phyloP scores from a whole-genome alignment of 2,329 filamentous ascomycete species.

The Aspergillus proliferans region DNA sequence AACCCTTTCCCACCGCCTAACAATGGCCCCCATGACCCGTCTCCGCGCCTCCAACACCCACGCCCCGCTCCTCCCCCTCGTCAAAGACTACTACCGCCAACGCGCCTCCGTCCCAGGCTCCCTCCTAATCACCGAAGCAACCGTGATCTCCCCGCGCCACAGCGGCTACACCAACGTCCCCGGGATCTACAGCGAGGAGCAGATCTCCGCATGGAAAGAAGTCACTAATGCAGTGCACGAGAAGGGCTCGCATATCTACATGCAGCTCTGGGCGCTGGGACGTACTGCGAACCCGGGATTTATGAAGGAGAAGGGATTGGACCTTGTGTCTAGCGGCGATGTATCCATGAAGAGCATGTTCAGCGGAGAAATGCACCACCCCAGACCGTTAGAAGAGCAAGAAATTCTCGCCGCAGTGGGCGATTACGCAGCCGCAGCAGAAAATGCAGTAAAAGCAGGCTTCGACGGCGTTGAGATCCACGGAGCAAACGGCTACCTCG shows the following conservation, averaged over 20 bases:
- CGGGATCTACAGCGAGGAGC: constrained; percentile 52
- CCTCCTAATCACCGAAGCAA: constrained; percentile 55
- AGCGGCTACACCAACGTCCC: constrained; percentile 50
- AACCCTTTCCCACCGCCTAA: constrained; percentile 39
- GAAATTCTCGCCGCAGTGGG: constrained; percentile 40
- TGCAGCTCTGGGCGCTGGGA: constrained; percentile 58
- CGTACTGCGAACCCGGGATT: constrained; percentile 44
- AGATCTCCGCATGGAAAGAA: constrained; percentile 55
- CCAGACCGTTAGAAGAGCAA: constrained; percentile 27
- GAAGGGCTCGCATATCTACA: constrained; percentile 55
- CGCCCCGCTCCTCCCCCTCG: constrained; percentile 40
- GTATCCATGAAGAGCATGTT: constrained; percentile 8
- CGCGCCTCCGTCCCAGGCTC: constrained; percentile 49
- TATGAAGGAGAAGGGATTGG: constrained; percentile 9
- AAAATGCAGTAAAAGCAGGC: constrained; percentile 50
- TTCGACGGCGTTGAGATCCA: constrained; percentile 50
- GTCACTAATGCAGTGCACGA: constrained; percentile 58
- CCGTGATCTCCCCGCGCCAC: constrained; percentile 43
- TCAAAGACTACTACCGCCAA: constrained; percentile 50
- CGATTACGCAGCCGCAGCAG: constrained; percentile 42
- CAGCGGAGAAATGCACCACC: constrained; percentile 20
- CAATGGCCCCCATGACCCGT: constrained; percentile 52
- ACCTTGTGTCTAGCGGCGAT: constrained; percentile 18
- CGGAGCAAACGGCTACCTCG: constrained; percentile 45
- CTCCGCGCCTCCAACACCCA: constrained; percentile 44